Conservation (phyloP, 352 stramenopile genomes). For the Phytophthora melonis region DNA sequence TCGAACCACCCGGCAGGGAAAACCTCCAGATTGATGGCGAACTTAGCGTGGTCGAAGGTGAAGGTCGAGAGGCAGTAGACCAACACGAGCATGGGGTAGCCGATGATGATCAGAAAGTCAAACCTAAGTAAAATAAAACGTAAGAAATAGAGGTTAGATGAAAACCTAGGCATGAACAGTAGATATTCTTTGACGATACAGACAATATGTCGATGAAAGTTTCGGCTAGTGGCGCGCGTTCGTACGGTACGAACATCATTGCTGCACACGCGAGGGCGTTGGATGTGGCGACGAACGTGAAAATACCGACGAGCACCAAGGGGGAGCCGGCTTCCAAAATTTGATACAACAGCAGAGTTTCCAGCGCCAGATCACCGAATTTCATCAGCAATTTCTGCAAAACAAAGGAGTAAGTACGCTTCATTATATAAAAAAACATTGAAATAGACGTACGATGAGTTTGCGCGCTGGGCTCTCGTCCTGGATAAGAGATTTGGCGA, state of each 20-base stretch:
- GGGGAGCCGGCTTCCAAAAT: conserved; percentile 16
- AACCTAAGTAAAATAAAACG: conserved; percentile 17
- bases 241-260: conserved; percentile 14
- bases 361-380: conserved; percentile 10
- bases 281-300: conserved; percentile 11
- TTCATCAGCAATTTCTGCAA: conserved; percentile 23
- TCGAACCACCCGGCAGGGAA: conserved; percentile 24
- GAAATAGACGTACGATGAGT: not conserved
- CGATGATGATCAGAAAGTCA: conserved; percentile 28
- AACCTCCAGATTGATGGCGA: conserved; percentile 21
- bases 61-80: conserved; percentile 22
- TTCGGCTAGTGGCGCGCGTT: conserved; percentile 13
- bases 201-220: conserved; percentile 37
- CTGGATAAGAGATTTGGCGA: not conserved
- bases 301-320: conserved; percentile 1
- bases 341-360: conserved; percentile 16
- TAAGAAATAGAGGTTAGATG: not conserved
- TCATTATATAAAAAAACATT: not conserved
- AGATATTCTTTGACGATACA: not conserved
- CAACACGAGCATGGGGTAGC: conserved; percentile 29
- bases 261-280: conserved; percentile 6
- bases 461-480: conserved; percentile 8
- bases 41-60: conserved; percentile 23
- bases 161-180: not conserved
- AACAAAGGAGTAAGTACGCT: not conserved